These are phyloP conservation scores for Solanum medicagineum DNA, from an alignment of 257 asterid species.

Conservation along the genomic window DNA sequence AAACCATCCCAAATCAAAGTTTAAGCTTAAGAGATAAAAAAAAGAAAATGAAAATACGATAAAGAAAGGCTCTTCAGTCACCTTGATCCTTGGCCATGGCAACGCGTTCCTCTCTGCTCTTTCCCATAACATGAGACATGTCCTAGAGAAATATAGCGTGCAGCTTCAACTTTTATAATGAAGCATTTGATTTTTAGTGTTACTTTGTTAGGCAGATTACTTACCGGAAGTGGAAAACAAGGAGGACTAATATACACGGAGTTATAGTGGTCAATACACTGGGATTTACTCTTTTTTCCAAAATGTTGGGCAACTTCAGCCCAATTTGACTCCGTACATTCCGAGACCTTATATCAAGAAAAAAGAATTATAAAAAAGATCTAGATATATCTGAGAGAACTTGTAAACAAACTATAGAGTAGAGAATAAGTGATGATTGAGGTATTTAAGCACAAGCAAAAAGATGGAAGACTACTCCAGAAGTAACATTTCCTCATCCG, in stretches of 20 bases:
- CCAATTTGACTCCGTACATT: slow-evolving; percentile 97
- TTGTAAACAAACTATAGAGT: neutral
- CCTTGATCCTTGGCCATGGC: slow-evolving; percentile 76
- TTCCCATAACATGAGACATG: slow-evolving; percentile 96
- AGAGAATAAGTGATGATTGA: neutral
- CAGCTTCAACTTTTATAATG: neutral
- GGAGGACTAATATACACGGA: slow-evolving; percentile 60
- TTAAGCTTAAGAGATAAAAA: neutral
- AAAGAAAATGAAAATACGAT: neutral
- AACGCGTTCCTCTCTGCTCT: slow-evolving; percentile 88
- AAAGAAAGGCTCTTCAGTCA: slow-evolving; percentile 41
- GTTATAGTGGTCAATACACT: slow-evolving; percentile 67
- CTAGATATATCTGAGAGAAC: neutral
- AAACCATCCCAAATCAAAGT: neutral
- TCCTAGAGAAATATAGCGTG: slow-evolving; percentile 41
- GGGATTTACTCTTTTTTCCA: slow-evolving; percentile 74
- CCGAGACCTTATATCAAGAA: slow-evolving; percentile 51
- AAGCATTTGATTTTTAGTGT: neutral
- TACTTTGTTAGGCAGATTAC: slow-evolving; percentile 5
- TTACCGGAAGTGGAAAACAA: slow-evolving; percentile 93
- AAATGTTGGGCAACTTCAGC: slow-evolving; percentile 88
- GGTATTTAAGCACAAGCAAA: too few species aligned
- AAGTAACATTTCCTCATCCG: slow-evolving; percentile 88
- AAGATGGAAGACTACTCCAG: slow-evolving; percentile 40
- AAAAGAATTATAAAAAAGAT: neutral